Evolutionary conservation across 257 asterid genomes (phyloP), one percentile per base, ranked within the genome.

Genomic region (Salvia rosmarinus): DNA sequence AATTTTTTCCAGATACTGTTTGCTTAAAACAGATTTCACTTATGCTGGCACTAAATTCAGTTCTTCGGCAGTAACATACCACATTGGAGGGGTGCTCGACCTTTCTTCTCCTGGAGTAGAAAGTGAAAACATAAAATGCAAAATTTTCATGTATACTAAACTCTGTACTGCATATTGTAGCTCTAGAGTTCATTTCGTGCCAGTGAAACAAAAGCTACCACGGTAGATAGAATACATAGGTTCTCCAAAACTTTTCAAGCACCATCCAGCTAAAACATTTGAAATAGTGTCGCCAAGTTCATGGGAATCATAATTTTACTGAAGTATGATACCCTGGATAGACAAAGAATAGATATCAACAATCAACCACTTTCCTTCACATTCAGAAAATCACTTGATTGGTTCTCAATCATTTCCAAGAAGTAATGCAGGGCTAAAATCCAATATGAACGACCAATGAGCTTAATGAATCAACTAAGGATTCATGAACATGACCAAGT

Each of bases 21-120:
- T 9, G 35, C 19, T 59, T 20, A 50, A 78, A 44, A 51, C 21
- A 61, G 63, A 74, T 49, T 51, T 62, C 67, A 81, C 97, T 91
- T 81, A 94, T 97, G 91, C 54, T 73, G 99, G 90, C 85, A 91
- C 84, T 40, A 92, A 72, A 81, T 83, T 83, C 74, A 94, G 87
- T 77, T 94, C 99, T n/a, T 86, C 96, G 7, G 77, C 81, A 62
- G 85, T 88, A 64, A 94, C 68, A 76, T 87, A 82, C 96, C 96
- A 94, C 63, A 80, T 73, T 32, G 96, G 99, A 10, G 96, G 90
- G 96, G 50, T 5, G 86, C 85, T 60, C 97, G 89, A 21, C 87
- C 85, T 78, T 89, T 94, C 81, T 85, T 94, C 71, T 81, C 96
- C 97, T 87, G 89, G 12, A 59, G 57, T 30, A 72, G n/a, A 64